Conservation (phyloP, 768 basidiomycete genomes). For the Obba rivulosa region DNA sequence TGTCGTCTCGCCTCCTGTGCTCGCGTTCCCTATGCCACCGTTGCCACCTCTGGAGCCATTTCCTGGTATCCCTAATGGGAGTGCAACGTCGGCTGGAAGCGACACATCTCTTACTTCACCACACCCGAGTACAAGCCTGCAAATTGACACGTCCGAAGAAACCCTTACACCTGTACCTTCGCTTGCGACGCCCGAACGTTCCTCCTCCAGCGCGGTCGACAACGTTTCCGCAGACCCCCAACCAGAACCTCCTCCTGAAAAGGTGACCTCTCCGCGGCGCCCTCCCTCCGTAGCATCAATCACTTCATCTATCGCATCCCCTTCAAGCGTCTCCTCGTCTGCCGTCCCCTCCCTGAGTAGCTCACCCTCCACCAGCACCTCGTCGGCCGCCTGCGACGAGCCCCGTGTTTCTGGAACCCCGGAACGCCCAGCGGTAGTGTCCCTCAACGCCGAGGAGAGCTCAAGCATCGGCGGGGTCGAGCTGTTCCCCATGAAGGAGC, state of each 20-base stretch:
- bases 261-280: neutral
- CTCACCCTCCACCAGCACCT: neutral
- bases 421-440: constrained; percentile 2
- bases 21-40: constrained; percentile 66
- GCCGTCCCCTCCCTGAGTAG: neutral
- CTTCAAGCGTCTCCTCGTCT: no score
- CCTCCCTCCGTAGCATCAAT: neutral
- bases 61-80: no score
- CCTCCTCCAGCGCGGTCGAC: no score
- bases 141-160: no score
- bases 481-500: constrained; percentile 14
- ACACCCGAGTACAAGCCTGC: neutral
- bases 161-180: no score
- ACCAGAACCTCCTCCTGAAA: neutral
- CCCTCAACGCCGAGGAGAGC: constrained; percentile 8
- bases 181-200: no score
- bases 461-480: constrained; percentile 6
- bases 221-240: no score
- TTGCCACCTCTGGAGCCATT: constrained; percentile 56
- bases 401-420: neutral
- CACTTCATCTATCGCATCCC: neutral
- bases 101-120: neutral
- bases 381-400: neutral
- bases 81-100: neutral
- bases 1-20: constrained; percentile 52